Conservation (phyloP, 257 asterid genomes). For the Thymus mandschuricus region DNA sequence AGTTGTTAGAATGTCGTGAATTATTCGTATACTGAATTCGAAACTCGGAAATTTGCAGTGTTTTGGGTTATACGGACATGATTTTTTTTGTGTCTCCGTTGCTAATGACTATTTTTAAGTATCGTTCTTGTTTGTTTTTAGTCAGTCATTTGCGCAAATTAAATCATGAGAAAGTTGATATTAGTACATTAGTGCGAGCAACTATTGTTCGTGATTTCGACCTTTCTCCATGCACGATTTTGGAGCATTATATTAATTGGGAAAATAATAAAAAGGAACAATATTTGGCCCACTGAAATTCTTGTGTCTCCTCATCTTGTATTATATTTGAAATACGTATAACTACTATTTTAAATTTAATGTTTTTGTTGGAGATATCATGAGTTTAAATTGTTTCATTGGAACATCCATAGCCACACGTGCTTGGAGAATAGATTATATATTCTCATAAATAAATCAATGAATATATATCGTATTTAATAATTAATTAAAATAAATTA, state of each 20-base stretch:
- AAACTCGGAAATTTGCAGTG: constrained; percentile 26
- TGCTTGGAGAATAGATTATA: too few species aligned
- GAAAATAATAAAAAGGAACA: neutral
- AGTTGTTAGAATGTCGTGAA: too few species aligned
- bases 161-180: neutral
- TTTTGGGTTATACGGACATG: too few species aligned
- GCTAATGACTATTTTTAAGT: too few species aligned
- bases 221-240: neutral
- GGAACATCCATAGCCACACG: neutral
- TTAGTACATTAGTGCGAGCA: neutral
- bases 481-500: too few species aligned
- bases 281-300: neutral
- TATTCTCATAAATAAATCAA: too few species aligned
- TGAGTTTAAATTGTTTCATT: neutral
- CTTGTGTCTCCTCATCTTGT: neutral
- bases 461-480: too few species aligned
- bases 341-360: neutral
- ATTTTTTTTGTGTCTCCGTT: too few species aligned
- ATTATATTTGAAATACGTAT: neutral
- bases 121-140: too few species aligned
- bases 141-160: neutral
- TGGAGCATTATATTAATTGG: constrained; percentile 8
- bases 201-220: neutral
- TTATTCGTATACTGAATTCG: too few species aligned
- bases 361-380: neutral